phyloP scores from a whole-genome alignment of 169 alveolate species.

The Plasmodium fragile region DNA sequence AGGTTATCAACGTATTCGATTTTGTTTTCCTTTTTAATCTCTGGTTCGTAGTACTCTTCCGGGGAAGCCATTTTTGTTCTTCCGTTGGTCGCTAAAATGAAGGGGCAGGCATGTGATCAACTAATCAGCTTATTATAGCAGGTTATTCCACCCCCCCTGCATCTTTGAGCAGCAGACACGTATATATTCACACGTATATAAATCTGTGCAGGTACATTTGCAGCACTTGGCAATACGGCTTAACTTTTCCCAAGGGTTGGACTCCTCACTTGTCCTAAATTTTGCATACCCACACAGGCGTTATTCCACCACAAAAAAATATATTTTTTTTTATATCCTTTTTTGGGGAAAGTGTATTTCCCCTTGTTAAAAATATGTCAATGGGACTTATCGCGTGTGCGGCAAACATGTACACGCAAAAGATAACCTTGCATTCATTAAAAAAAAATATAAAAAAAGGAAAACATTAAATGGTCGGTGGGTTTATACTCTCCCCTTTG shows the following conservation, averaged over 20 bases:
- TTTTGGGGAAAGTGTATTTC: not conserved
- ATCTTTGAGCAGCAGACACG: not conserved
- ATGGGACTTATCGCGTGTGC: not conserved
- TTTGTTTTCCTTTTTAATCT: conserved; percentile 50
- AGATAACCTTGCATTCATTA: not conserved
- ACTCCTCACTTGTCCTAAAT: not conserved
- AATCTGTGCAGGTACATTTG: not conserved
- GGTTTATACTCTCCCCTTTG: not conserved
- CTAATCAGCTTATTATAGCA: not conserved
- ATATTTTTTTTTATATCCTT: not conserved
- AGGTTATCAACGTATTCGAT: conserved; percentile 70
- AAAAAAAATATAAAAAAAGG: not conserved
- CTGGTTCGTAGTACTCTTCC: conserved; percentile 59
- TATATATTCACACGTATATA: not conserved
- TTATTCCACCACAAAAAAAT: not conserved
- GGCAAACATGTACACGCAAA: not conserved
- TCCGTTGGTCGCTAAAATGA: not conserved
- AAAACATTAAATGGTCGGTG: not conserved
- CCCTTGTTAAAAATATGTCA: not conserved
- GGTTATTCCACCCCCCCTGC: not conserved
- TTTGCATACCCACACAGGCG: not conserved
- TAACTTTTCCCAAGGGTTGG: not conserved
- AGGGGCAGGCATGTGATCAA: not conserved
- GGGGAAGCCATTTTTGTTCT: not conserved
- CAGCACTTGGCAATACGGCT: not conserved